phyloP scores from a whole-genome alignment of 2,329 filamentous ascomycete species.

The Ceratocystis cubensis region DNA sequence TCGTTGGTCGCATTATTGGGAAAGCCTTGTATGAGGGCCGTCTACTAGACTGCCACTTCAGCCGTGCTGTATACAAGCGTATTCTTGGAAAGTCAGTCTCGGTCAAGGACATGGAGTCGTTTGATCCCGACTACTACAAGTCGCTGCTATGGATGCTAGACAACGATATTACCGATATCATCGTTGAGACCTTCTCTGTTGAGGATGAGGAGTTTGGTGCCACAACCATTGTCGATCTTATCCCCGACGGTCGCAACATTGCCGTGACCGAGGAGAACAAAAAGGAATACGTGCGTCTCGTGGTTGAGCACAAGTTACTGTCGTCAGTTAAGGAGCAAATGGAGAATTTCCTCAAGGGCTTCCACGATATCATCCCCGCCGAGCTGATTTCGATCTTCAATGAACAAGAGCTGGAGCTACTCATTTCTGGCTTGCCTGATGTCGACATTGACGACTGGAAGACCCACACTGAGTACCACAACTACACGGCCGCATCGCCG shows the following conservation, averaged over 20 bases:
- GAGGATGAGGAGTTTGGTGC: constrained; percentile 92
- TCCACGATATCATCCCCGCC: constrained; percentile 94
- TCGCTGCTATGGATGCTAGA: constrained; percentile 96
- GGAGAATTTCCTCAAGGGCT: constrained; percentile 83
- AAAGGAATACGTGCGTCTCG: constrained; percentile 86
- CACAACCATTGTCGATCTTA: constrained; percentile 72
- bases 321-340: constrained; percentile 90
- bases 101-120: constrained; percentile 98
- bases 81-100: constrained; percentile 91
- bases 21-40: constrained; percentile 95
- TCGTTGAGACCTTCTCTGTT: constrained; percentile 89
- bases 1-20: constrained; percentile 95
- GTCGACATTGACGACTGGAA: constrained; percentile 99
- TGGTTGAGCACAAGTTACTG: constrained; percentile 87
- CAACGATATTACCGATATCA: constrained; percentile 96
- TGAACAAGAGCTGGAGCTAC: constrained; percentile 88
- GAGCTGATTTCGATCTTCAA: constrained; percentile 96
- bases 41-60: constrained; percentile 96
- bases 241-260: constrained; percentile 78
- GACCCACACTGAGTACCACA: constrained; percentile 96
- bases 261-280: constrained; percentile 96
- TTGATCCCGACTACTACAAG: constrained; percentile 98
- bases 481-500: constrained; percentile 84
- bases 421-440: constrained; percentile 93
- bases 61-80: constrained; percentile 93